Percentiles rank a stretch among this genome's conserved stretches.
Conservation (phyloP, 2,329 filamentous ascomycete genomes). For the Botrytis elliptica region DNA sequence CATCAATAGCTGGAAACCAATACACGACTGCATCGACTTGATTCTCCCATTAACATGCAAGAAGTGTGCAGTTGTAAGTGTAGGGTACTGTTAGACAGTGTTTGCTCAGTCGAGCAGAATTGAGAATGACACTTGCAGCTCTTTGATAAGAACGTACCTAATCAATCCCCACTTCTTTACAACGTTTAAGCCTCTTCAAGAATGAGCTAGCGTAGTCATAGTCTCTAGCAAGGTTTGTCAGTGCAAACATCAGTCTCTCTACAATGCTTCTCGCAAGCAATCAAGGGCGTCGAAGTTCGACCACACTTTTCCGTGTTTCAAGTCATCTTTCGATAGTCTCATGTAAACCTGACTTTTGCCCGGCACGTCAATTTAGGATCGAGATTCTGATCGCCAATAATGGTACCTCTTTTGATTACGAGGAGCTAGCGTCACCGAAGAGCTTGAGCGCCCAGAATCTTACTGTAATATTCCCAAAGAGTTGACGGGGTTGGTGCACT, state of each 20-base stretch:
- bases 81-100: background rate
- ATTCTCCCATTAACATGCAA: background rate
- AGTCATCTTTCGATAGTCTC: constrained; percentile 19
- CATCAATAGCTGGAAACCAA: background rate
- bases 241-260: background rate
- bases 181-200: background rate
- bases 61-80: background rate
- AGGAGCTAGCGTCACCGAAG: background rate
- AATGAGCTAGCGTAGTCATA: background rate
- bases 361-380: background rate
- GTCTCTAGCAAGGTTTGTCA: background rate
- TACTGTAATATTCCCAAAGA: background rate
- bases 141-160: background rate
- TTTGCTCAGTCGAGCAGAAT: background rate
- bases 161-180: background rate
- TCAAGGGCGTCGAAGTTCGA: background rate
- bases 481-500: background rate
- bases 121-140: background rate
- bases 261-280: background rate
- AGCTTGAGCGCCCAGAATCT: constrained; percentile 15
- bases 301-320: constrained; percentile 9
- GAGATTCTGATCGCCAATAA: background rate
- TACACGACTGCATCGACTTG: background rate
- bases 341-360: background rate
- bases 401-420: background rate